Base-by-base conservation (phyloP, 2,329 filamentous ascomycete genomes). In the Dactylellina leptospora region DNA sequence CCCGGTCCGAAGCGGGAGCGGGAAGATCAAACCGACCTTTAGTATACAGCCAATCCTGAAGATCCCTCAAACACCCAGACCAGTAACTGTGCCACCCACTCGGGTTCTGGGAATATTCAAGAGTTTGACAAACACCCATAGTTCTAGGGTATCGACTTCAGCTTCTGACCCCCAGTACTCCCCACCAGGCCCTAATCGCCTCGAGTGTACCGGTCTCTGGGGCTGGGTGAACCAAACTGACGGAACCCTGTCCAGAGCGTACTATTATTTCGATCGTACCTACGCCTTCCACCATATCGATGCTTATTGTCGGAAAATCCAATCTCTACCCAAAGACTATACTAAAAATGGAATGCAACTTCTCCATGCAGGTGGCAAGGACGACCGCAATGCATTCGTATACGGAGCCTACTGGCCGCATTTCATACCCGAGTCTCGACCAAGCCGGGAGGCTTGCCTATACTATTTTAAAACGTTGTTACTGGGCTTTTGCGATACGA, bases 241-340 rank as follows among this genome's bases (percentile, higher is more conserved):
- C 13, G 10, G 16, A 10, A 18, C 33, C 5, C 18, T 18, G 18
- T 28, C 16, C 10, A 18, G 3, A 4, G 51, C 18, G 10, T 66
- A 66, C 51, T 66, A 56, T 13, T 51, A 66, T 18, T 66, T 56
- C 25, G 61, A 66, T 23, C 36, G 51, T 40, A 22, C n/a, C 0
- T 44, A 50, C 28, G 51, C 51, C 23, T 38, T 22, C 18, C 27
- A 28, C 42, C 51, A 66, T 6, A 25, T 58, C 22, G 47, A 66
- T 5, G 30, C 42, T 3, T 56, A 27, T 28, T 56, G 61, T 20
- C 28, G 42, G 9, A 8, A 44, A 6, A 56, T 66, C 2, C 28
- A 25, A 51, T 30, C 30, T n/a, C 13, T 58, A 2, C 42, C 61
- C 4, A 40, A 23, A 1, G n/a, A 58, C 25, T 22, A 50, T 23